phyloP scores from a whole-genome alignment of 164 flowering plant genomes.

The Vitis vinifera region DNA sequence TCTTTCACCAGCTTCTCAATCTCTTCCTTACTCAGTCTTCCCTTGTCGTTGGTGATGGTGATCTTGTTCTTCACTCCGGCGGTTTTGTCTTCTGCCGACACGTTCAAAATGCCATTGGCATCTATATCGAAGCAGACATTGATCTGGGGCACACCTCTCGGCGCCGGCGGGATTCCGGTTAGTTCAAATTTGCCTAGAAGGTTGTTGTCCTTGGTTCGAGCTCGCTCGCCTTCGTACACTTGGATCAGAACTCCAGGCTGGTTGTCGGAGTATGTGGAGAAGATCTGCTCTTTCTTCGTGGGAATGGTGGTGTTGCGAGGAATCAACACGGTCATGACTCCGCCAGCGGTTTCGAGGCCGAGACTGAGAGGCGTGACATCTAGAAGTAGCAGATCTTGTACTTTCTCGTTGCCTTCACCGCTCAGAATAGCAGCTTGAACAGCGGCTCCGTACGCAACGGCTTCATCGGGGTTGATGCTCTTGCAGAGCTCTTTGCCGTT shows the following conservation, averaged over 20 bases:
- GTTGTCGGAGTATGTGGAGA: constrained; percentile 32
- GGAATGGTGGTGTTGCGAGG: constrained; percentile 34
- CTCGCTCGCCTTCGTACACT: constrained; percentile 35
- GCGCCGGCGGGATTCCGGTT: constrained; percentile 32
- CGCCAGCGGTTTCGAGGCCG: constrained; percentile 28
- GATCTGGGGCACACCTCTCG: constrained; percentile 35
- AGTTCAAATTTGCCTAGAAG: constrained; percentile 32
- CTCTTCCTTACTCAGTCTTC: constrained; percentile 31
- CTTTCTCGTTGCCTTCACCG: constrained; percentile 34
- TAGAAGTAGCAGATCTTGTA: constrained; percentile 25
- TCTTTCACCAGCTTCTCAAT: constrained; percentile 33
- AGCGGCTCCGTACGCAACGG: constrained; percentile 29
- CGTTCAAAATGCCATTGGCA: constrained; percentile 31
- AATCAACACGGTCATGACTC: constrained; percentile 25
- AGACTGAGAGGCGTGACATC: constrained; percentile 36
- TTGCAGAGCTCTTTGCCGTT: constrained; percentile 34
- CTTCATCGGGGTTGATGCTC: constrained; percentile 32
- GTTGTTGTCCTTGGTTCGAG: constrained; percentile 29
- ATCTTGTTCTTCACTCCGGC: constrained; percentile 32
- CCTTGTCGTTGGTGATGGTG: constrained; percentile 31
- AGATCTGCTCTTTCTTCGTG: constrained; percentile 30
- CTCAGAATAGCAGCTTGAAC: constrained; percentile 31
- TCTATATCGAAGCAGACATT: constrained; percentile 28
- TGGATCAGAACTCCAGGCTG: constrained; percentile 34
- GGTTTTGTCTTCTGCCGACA: constrained; percentile 27